Evolutionary conservation across 345 rosid genomes (phyloP).

Genomic region (Bruguiera sexangula): DNA sequence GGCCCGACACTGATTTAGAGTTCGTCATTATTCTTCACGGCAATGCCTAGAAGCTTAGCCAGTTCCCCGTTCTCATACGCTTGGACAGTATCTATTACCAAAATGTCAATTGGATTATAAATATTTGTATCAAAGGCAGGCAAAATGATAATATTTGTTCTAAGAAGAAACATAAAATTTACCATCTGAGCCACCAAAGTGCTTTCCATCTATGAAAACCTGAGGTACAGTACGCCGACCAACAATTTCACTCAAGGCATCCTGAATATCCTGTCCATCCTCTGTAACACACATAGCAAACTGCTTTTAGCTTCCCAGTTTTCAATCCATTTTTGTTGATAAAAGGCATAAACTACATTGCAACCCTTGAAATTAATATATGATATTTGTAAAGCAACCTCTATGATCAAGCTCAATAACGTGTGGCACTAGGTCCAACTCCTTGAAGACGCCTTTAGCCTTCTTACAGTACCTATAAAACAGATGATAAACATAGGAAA

Average conservation of each 20-base stretch:
- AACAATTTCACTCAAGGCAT: conserved; percentile 54
- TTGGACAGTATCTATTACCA: conserved; percentile 62
- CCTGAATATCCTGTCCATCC: conserved; percentile 68
- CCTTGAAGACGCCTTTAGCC: conserved; percentile 80
- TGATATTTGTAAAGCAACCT: conserved; percentile 43
- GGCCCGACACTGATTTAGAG: conserved; percentile 29
- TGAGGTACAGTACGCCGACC: conserved; percentile 90
- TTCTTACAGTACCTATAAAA: conserved; percentile 64
- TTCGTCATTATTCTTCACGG: conserved; percentile 30
- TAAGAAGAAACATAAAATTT: conserved; percentile 1
- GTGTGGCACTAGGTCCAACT: conserved; percentile 60
- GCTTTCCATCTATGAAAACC: conserved; percentile 78
- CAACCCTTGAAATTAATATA: not conserved
- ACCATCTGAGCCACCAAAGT: conserved; percentile 95
- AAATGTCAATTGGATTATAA: conserved; percentile 8
- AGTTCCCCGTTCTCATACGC: conserved; percentile 71
- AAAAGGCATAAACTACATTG: not conserved
- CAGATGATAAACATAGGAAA: not conserved
- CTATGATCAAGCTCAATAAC: conserved; percentile 86
- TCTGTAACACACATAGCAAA: conserved; percentile 36
- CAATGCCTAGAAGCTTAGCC: conserved; percentile 60
- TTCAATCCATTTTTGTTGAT: not conserved
- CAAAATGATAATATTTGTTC: not conserved
- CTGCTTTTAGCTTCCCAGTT: not conserved
- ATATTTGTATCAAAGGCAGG: not conserved